phyloP scores from a whole-genome alignment of 2,329 filamentous ascomycete genomes.

The Aspergillus sp. region DNA sequence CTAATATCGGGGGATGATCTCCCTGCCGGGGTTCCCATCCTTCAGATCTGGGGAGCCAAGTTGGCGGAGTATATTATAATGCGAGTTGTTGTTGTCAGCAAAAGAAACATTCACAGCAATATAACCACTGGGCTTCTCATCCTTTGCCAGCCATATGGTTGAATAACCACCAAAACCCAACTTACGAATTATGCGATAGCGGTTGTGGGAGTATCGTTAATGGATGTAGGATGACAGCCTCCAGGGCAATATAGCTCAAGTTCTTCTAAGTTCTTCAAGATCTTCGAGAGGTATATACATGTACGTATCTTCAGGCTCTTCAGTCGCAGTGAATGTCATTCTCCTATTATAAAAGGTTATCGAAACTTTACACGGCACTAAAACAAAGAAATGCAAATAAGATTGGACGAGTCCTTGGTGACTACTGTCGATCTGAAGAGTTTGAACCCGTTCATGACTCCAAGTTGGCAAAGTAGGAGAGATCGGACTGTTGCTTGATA shows the following conservation, averaged over 20 bases:
- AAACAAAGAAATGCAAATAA: no score
- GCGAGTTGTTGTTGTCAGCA: not conserved
- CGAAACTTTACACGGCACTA: no score
- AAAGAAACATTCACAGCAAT: not conserved
- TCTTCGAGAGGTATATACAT: not conserved
- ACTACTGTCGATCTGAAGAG: no score
- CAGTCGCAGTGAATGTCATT: no score
- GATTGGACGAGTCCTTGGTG: no score
- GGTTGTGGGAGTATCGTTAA: not conserved
- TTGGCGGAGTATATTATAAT: not conserved
- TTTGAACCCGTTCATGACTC: no score
- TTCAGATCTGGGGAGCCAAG: not conserved
- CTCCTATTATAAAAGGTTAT: no score
- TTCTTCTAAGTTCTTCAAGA: not conserved
- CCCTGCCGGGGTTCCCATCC: constrained; percentile 5
- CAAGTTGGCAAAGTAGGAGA: no score
- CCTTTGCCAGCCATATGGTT: not conserved
- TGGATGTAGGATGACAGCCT: not conserved
- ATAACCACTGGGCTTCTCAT: not conserved
- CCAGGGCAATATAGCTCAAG: not conserved
- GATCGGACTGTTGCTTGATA: no score
- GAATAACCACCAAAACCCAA: not conserved
- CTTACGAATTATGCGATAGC: not conserved
- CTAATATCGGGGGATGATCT: constrained; percentile 9
- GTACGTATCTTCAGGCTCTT: no score